A percentile compares a stretch with the other conserved stretches of the same genome.
Evolutionary conservation across 2,329 filamentous ascomycete species (phyloP).

Genomic region (Xylariaceae sp.): DNA sequence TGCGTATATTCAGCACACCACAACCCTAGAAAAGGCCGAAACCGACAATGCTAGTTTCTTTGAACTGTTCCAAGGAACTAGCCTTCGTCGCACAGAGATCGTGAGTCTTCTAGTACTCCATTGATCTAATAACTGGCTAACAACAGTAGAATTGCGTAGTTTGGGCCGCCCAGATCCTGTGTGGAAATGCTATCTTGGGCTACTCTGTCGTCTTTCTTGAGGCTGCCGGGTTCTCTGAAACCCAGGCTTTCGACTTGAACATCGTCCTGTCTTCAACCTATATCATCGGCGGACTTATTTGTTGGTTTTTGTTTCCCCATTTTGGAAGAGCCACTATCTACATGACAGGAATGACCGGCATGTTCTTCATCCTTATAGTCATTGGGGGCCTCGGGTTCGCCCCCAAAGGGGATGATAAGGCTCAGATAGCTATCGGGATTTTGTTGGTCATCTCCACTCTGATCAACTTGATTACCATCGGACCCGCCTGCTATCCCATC

Average conservation of each 20-base stretch:
- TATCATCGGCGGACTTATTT: conserved; percentile 34
- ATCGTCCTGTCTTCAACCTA: conserved; percentile 34
- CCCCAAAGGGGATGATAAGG: not conserved
- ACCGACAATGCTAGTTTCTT: conserved; percentile 30
- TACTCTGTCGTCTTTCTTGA: conserved; percentile 31
- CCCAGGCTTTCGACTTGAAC: conserved; percentile 20
- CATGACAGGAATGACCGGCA: conserved; percentile 32
- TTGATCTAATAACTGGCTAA: too few relatives aligned
- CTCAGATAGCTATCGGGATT: not conserved
- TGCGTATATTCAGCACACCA: conserved; percentile 38
- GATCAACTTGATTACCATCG: not conserved
- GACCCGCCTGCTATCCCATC: not conserved
- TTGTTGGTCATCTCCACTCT: not conserved
- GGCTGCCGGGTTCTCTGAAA: conserved; percentile 23
- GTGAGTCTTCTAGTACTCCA: too few relatives aligned
- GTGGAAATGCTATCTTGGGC: conserved; percentile 21
- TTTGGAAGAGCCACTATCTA: conserved; percentile 36
- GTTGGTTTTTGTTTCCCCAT: conserved; percentile 31
- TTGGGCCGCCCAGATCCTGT: conserved; percentile 21
- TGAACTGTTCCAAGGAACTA: conserved; percentile 36
- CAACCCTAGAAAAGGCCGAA: conserved; percentile 32
- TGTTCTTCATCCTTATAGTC: conserved; percentile 3
- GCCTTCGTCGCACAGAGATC: conserved; percentile 33
- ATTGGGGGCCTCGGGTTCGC: not conserved
- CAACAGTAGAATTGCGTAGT: too few relatives aligned